These are phyloP conservation scores for Fomitopsis pinicola DNA, from an alignment of 1,284 basidiomycete species.

Conservation along the genomic window DNA sequence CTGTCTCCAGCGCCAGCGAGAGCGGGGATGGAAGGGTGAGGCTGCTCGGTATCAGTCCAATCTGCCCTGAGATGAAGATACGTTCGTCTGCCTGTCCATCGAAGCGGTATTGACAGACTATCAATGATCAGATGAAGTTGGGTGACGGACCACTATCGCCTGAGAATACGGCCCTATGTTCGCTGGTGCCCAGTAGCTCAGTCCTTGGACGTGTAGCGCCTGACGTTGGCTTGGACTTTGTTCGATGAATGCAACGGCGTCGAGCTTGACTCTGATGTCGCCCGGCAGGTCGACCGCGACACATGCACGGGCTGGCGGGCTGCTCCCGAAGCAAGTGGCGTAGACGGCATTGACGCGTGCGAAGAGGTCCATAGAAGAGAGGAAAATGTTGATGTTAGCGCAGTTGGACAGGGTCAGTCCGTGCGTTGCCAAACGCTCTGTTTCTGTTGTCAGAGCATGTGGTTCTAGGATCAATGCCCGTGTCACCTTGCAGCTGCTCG, in stretches of 20 bases:
- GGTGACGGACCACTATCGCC: slow-evolving; percentile 66
- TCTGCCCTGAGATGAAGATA: slow-evolving; percentile 91
- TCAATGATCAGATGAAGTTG: no score
- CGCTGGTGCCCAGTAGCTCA: slow-evolving; percentile 98
- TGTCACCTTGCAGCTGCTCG: slow-evolving; percentile 46
- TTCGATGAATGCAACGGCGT: slow-evolving; percentile 67
- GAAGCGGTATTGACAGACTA: background rate
- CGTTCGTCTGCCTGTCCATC: slow-evolving; percentile 60
- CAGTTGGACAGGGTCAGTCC: slow-evolving; percentile 57
- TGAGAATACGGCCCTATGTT: slow-evolving; percentile 99
- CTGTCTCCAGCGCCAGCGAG: slow-evolving; percentile 60
- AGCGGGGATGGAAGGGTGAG: slow-evolving; percentile 63
- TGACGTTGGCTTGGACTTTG: slow-evolving; percentile 42
- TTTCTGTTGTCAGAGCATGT: slow-evolving; percentile 3
- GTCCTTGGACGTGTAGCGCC: slow-evolving; percentile 88
- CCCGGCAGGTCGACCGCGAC: slow-evolving; percentile 73
- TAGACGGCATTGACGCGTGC: slow-evolving; percentile 77
- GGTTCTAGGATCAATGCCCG: background rate
- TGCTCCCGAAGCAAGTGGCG: slow-evolving; percentile 78
- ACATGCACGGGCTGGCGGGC: slow-evolving; percentile 91
- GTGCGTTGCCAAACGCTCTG: slow-evolving; percentile 47
- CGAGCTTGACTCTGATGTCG: slow-evolving; percentile 61
- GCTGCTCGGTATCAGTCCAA: slow-evolving; percentile 79
- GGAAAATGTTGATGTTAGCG: slow-evolving; percentile 78
- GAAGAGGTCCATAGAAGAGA: slow-evolving; percentile 82